These are phyloP conservation scores for Fraxinus floribunda DNA, from an alignment of 305 asterid genomes.

Conservation along the genomic window DNA sequence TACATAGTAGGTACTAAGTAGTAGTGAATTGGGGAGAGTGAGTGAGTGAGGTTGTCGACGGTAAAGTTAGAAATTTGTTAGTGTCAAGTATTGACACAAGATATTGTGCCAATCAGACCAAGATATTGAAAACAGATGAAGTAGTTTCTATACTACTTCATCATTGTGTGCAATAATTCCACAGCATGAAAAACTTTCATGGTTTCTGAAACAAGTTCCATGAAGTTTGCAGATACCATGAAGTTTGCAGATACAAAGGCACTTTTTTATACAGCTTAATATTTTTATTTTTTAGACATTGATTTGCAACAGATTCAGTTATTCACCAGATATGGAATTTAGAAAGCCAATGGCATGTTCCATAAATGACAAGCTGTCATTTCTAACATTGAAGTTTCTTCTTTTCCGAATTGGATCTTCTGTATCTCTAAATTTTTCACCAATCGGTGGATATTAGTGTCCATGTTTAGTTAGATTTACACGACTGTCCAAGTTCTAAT, in stretches of 20 bases:
- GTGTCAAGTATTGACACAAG: background rate
- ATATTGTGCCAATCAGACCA: background rate
- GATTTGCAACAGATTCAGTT: background rate
- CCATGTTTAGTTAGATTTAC: background rate
- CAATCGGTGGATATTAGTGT: background rate
- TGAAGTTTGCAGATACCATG: background rate
- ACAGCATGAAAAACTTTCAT: background rate
- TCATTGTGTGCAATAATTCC: background rate
- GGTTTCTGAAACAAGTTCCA: background rate
- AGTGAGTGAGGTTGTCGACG: background rate
- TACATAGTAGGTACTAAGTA: background rate
- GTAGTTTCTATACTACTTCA: background rate
- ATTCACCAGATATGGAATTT: background rate
- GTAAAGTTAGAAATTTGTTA: background rate
- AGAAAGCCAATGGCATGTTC: background rate
- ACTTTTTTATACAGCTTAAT: background rate
- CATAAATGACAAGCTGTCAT: background rate
- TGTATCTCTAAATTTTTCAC: background rate
- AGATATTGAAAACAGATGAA: background rate
- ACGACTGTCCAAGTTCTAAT: background rate
- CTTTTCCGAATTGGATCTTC: background rate
- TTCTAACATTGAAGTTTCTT: background rate
- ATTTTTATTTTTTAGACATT: background rate
- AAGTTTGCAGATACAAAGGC: no score
- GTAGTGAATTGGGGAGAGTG: background rate